Evolutionary conservation across 169 alveolate species (phyloP).

Genomic region (Eimeria sp.): DNA sequence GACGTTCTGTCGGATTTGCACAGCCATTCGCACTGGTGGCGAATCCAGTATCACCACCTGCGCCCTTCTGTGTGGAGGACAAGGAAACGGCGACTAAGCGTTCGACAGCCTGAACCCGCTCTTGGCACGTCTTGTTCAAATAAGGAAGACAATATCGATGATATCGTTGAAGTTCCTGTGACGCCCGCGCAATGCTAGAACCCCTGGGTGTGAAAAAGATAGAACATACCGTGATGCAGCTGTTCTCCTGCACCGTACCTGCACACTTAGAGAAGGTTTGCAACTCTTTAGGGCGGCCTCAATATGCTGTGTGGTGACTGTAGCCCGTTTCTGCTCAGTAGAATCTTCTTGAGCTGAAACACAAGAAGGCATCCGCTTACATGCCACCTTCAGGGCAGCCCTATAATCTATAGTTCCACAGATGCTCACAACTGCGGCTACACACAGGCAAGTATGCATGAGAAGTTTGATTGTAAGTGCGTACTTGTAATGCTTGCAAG

Average conservation of each 20-base stretch:
- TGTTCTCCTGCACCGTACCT: background rate
- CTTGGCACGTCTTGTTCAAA: constrained; percentile 43
- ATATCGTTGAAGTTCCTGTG: constrained; percentile 64
- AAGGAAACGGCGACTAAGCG: constrained; percentile 8
- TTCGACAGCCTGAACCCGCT: constrained; percentile 12
- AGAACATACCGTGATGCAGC: background rate
- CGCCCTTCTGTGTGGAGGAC: background rate
- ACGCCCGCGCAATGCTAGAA: background rate
- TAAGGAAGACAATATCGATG: constrained; percentile 66
- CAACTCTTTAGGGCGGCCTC: background rate
- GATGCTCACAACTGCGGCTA: background rate
- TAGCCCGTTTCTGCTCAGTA: background rate
- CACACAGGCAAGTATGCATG: background rate
- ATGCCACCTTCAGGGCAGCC: background rate
- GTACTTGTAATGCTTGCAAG: constrained; percentile 9
- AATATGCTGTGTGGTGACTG: background rate
- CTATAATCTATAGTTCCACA: background rate
- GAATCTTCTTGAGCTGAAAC: background rate
- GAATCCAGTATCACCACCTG: background rate
- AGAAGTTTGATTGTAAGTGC: background rate
- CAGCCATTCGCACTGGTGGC: background rate
- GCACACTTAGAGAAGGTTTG: constrained; percentile 37
- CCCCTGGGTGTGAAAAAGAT: background rate
- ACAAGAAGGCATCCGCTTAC: background rate
- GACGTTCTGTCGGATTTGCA: background rate